Conservation (phyloP, 225 moss, liverwort and hornwort species). For the Marchantia paleacea region DNA sequence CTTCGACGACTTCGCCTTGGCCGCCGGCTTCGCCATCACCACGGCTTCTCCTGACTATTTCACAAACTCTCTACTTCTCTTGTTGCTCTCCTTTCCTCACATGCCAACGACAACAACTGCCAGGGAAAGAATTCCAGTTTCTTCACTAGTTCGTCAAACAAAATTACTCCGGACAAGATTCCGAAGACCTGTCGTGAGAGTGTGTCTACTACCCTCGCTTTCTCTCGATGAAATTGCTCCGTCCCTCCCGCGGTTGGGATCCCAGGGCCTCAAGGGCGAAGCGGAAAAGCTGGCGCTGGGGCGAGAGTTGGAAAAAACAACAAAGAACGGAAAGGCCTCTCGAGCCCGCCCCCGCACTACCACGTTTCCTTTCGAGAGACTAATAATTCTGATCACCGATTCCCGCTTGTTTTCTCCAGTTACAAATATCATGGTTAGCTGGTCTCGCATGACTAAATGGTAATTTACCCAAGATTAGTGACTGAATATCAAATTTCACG, state of each 20-base stretch:
- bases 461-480: background rate
- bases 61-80: background rate
- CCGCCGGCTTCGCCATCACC: slow-evolving; percentile 52
- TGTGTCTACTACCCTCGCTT: background rate
- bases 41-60: slow-evolving; percentile 11
- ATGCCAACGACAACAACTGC: slow-evolving; percentile 13
- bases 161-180: background rate
- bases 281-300: background rate
- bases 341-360: background rate
- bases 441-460: background rate
- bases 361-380: background rate
- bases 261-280: background rate
- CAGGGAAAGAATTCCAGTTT: background rate
- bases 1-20: slow-evolving; percentile 64
- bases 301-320: background rate
- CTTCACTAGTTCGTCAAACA: background rate
- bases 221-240: slow-evolving; percentile 1
- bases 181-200: background rate
- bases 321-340: background rate
- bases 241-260: background rate
- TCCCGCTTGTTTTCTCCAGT: slow-evolving; percentile 5
- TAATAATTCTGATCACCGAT: background rate
- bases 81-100: background rate
- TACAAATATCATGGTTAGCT: slow-evolving; percentile 3
- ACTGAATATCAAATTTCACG: background rate